Evolutionary conservation across 345 rosid species (phyloP).

Genomic region (Erucastrum elatum): DNA sequence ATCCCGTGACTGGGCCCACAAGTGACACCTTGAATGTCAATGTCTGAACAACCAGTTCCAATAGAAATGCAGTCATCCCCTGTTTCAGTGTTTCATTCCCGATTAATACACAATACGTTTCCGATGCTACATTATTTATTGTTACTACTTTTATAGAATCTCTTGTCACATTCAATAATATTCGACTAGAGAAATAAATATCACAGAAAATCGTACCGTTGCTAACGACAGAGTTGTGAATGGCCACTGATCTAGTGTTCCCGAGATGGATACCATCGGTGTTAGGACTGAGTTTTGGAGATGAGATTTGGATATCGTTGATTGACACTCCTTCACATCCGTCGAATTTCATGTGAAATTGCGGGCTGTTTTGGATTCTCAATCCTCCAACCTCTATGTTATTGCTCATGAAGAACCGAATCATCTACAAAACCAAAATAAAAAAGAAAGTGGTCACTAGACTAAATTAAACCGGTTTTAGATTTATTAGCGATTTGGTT

Average conservation of each 20-base stretch:
- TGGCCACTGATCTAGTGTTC: constrained; percentile 73
- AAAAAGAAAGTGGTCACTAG: neutral
- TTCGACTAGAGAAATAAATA: neutral
- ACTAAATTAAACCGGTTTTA: neutral
- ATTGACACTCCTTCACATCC: constrained; percentile 87
- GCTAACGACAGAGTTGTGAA: constrained; percentile 71
- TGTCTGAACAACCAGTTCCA: constrained; percentile 75
- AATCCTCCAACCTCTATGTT: constrained; percentile 69
- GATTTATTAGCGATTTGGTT: neutral
- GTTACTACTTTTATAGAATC: neutral
- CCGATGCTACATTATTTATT: neutral
- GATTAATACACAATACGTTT: neutral
- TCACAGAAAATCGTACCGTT: constrained; percentile 54
- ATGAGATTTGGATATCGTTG: constrained; percentile 58
- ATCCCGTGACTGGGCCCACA: constrained; percentile 97
- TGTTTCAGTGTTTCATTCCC: constrained; percentile 29
- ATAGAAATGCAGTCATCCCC: constrained; percentile 90
- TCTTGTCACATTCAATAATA: constrained; percentile 18
- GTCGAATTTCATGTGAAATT: constrained; percentile 91
- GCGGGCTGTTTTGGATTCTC: constrained; percentile 88
- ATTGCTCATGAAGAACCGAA: constrained; percentile 94
- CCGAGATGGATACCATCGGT: constrained; percentile 90
- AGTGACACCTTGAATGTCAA: constrained; percentile 67
- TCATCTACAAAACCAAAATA: constrained; percentile 48
- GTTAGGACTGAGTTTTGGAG: constrained; percentile 95